These are phyloP conservation scores for Penicillium aurantiogriseum DNA, from an alignment of 2,329 filamentous ascomycete genomes.

Conservation along the genomic window DNA sequence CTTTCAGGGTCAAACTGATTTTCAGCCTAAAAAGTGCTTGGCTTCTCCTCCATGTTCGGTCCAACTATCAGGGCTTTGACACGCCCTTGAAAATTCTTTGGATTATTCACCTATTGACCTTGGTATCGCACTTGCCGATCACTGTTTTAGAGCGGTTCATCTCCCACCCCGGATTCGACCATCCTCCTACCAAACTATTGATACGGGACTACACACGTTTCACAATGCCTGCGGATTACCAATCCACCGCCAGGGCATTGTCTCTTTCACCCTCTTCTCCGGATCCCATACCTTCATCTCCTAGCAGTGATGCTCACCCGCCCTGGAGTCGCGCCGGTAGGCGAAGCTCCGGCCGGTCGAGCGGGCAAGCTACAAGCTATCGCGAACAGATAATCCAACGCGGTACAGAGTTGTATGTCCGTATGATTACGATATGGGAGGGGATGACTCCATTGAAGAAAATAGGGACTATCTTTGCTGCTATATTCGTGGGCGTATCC, in stretches of 20 bases:
- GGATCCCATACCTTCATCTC: conserved; percentile 46
- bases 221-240: conserved; percentile 50
- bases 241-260: conserved; percentile 53
- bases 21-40: conserved; percentile 6
- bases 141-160: background rate
- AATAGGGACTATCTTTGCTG: conserved; percentile 54
- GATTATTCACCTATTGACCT: background rate
- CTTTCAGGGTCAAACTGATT: conserved; percentile 5
- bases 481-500: conserved; percentile 54
- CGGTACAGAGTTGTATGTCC: conserved; percentile 35
- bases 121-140: conserved; percentile 10
- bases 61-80: conserved; percentile 26
- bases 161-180: conserved; percentile 14
- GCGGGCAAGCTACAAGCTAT: conserved; percentile 31
- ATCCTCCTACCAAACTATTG: background rate
- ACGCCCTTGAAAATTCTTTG: conserved; percentile 10
- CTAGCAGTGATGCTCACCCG: conserved; percentile 43
- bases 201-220: conserved; percentile 6
- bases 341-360: conserved; percentile 41
- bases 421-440: conserved; percentile 35
- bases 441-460: conserved; percentile 57
- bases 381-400: conserved; percentile 42
- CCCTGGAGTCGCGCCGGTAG: conserved; percentile 52
- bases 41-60: conserved; percentile 8
- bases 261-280: conserved; percentile 51